A percentile compares a stretch with the other conserved stretches of the same genome.
Evolutionary conservation across 805 yeast species (phyloP).

Genomic region (Saccharomycopsis javanensis): DNA sequence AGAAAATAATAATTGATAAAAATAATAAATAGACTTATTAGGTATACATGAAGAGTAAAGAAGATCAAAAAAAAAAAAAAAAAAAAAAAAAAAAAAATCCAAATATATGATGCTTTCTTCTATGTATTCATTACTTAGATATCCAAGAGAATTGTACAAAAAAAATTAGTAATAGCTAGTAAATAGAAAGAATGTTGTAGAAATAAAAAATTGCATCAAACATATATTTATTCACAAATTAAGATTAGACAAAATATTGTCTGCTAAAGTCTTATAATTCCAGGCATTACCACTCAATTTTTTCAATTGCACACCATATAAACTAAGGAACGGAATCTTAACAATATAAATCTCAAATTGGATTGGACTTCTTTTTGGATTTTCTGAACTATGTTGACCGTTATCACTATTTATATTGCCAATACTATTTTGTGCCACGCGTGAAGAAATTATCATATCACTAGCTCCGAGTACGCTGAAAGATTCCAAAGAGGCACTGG

Average conservation of each 20-base stretch:
- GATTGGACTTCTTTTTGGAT: slow-evolving; percentile 47
- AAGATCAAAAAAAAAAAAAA: neutral
- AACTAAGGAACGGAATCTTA: slow-evolving; percentile 80
- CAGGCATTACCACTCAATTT: slow-evolving; percentile 89
- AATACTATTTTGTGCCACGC: slow-evolving; percentile 15
- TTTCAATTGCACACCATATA: slow-evolving; percentile 92
- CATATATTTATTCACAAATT: slow-evolving; percentile 5
- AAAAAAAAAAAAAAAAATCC: neutral
- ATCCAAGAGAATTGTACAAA: neutral
- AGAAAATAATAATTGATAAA: no score
- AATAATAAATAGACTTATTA: neutral
- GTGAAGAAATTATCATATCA: slow-evolving; percentile 19
- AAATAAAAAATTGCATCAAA: neutral
- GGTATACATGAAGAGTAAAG: neutral
- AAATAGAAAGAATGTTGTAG: neutral
- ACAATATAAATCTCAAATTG: slow-evolving; percentile 88
- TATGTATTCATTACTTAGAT: neutral
- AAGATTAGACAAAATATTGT: slow-evolving; percentile 59
- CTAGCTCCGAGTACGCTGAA: slow-evolving; percentile 18
- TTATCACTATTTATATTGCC: neutral
- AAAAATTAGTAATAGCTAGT: neutral
- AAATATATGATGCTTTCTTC: neutral
- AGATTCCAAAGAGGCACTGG: slow-evolving; percentile 26
- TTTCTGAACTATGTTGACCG: neutral
- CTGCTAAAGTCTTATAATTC: slow-evolving; percentile 87